These are phyloP conservation scores for Anthoceros angustus DNA, from an alignment of 225 moss, liverwort and hornwort genomes.

Conservation along the genomic window DNA sequence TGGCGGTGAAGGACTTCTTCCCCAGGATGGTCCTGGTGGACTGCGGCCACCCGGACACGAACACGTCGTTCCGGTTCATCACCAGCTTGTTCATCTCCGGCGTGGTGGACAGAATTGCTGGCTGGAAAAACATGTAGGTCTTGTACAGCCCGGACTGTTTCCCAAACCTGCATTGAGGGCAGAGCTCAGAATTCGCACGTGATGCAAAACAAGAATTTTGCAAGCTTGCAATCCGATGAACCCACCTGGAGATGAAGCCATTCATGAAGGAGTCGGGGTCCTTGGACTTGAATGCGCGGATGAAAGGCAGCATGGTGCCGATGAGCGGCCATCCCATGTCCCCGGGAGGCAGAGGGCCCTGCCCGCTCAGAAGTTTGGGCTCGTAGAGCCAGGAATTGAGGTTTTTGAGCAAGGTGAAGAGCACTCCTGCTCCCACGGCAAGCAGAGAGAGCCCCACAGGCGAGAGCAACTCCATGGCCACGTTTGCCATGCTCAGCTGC, in stretches of 20 bases:
- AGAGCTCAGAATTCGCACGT: neutral
- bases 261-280: conserved; percentile 15
- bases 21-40: conserved; percentile 13
- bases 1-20: conserved; percentile 12
- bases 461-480: neutral
- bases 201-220: conserved; percentile 4
- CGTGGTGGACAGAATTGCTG: conserved; percentile 14
- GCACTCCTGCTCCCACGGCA: neutral
- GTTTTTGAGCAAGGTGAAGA: conserved; percentile 6
- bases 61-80: conserved; percentile 7
- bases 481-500: too few species aligned
- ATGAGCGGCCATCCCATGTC: conserved; percentile 21
- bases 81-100: conserved; percentile 14
- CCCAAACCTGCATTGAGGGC: conserved; percentile 10
- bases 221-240: neutral
- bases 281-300: conserved; percentile 15
- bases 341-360: conserved; percentile 18
- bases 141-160: conserved; percentile 7
- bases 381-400: conserved; percentile 15
- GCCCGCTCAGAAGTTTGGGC: conserved; percentile 6
- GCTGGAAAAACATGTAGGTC: conserved; percentile 17
- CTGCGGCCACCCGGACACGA: conserved; percentile 18
- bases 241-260: neutral
- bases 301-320: conserved; percentile 12
- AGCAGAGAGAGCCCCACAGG: neutral